These are phyloP conservation scores for Podaxis sp. DNA, from an alignment of 768 basidiomycete species.

Conservation along the genomic window DNA sequence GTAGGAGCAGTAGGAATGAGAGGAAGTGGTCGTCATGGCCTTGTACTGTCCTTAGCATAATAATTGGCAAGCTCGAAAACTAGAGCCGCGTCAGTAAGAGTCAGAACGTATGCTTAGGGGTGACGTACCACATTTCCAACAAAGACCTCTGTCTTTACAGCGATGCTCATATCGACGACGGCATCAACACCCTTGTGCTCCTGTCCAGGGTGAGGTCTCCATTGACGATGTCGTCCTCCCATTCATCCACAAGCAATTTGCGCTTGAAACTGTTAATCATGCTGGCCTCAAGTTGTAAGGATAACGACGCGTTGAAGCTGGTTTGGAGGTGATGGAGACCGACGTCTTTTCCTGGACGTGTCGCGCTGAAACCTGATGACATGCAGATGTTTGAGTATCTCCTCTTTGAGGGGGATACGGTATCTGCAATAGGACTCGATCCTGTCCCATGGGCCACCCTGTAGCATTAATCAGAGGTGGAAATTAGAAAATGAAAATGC, in stretches of 20 bases:
- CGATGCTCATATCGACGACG: constrained; percentile 63
- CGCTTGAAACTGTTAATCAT: constrained; percentile 38
- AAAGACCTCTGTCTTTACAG: constrained; percentile 56
- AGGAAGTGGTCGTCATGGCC: constrained; percentile 45
- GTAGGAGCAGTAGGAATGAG: too few relatives aligned
- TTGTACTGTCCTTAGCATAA: constrained; percentile 44
- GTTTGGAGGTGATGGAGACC: neutral
- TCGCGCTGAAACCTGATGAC: constrained; percentile 33
- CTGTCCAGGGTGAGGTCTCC: constrained; percentile 39
- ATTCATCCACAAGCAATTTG: constrained; percentile 45
- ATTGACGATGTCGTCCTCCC: constrained; percentile 43
- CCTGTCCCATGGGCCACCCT: constrained; percentile 16
- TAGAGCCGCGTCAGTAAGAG: constrained; percentile 16
- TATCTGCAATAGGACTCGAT: constrained; percentile 36
- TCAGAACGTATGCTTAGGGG: constrained; percentile 12
- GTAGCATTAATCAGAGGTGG: neutral
- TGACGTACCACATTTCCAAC: constrained; percentile 58
- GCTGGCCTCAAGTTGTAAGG: constrained; percentile 49
- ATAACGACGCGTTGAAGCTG: constrained; percentile 37
- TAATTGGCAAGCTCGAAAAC: constrained; percentile 51
- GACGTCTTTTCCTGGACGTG: neutral
- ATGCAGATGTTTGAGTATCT: constrained; percentile 40
- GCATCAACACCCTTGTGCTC: constrained; percentile 48
- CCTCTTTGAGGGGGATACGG: constrained; percentile 42
- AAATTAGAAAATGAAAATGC: neutral